These are phyloP conservation scores for Backusella luteola DNA, from an alignment of 192 early-diverging fungal species.

Conservation along the genomic window DNA sequence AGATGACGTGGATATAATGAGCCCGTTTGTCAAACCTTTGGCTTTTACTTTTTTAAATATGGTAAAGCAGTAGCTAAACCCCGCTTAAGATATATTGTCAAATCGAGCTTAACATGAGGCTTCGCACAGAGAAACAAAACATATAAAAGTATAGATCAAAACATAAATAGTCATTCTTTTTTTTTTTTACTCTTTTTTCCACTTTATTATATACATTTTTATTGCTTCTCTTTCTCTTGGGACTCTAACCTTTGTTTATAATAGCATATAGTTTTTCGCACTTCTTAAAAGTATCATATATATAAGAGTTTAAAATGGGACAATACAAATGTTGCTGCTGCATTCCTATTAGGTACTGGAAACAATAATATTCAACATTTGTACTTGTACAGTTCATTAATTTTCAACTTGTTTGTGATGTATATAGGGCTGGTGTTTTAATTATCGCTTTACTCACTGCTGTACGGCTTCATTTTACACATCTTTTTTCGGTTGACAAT, in stretches of 20 bases:
- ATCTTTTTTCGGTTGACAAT: not conserved
- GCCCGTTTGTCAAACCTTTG: conserved; percentile 4
- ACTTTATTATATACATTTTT: not conserved
- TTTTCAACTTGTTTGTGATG: not conserved
- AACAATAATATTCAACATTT: not conserved
- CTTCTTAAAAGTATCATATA: not conserved
- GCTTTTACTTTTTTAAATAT: conserved; percentile 4
- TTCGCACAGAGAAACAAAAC: not conserved
- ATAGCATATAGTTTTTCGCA: not conserved
- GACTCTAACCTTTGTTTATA: not conserved
- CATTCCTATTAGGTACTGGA: conserved; percentile 22
- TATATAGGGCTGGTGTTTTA: conserved; percentile 28
- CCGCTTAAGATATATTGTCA: not conserved
- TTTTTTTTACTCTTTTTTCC: not conserved
- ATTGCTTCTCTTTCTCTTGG: not conserved
- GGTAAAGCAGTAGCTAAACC: not conserved
- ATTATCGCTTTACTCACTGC: conserved; percentile 21
- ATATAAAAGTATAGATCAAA: conserved; percentile 1
- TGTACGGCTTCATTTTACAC: not conserved
- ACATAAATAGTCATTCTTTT: not conserved
- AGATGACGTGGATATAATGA: not conserved
- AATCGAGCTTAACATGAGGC: not conserved
- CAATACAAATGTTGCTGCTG: conserved; percentile 24
- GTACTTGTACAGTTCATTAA: not conserved
- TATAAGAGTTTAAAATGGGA: conserved; percentile 8